Percentiles rank a stretch among this genome's conserved stretches.
Conservation (phyloP, 169 alveolate species). For the Plasmodium vinckei region DNA sequence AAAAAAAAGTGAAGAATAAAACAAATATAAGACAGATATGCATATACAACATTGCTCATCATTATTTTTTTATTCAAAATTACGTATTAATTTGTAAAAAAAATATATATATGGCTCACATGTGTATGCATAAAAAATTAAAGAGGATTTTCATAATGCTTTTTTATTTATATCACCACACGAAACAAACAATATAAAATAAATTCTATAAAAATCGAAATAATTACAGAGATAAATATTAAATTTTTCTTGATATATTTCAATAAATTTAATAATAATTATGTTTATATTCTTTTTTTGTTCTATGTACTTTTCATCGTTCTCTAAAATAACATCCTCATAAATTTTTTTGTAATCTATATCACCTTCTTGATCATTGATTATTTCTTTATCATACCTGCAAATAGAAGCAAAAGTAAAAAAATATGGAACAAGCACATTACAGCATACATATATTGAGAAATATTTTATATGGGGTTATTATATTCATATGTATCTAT, state of each 20-base stretch:
- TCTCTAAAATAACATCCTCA: slow-evolving; percentile 40
- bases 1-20: too few species aligned
- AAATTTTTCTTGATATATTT: slow-evolving; percentile 67
- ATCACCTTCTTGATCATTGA: slow-evolving; percentile 41
- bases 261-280: slow-evolving; percentile 58
- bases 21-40: too few species aligned
- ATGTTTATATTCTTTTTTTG: slow-evolving; percentile 57
- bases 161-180: slow-evolving; percentile 35
- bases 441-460: too few species aligned
- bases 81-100: too few species aligned
- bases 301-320: slow-evolving; percentile 36
- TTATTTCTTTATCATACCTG: slow-evolving; percentile 52
- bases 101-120: too few species aligned
- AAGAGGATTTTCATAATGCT: background rate
- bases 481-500: too few species aligned
- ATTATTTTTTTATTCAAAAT: too few species aligned
- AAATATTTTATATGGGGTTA: too few species aligned
- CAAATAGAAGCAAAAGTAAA: background rate
- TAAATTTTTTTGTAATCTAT: slow-evolving; percentile 36
- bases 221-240: slow-evolving; percentile 36
- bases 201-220: slow-evolving; percentile 72
- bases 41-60: too few species aligned
- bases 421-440: background rate
- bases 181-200: slow-evolving; percentile 57
- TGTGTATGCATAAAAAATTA: background rate